These are phyloP conservation scores for Aspergillus diversus DNA, from an alignment of 495 filamentous ascomycete species.

Conservation along the genomic window DNA sequence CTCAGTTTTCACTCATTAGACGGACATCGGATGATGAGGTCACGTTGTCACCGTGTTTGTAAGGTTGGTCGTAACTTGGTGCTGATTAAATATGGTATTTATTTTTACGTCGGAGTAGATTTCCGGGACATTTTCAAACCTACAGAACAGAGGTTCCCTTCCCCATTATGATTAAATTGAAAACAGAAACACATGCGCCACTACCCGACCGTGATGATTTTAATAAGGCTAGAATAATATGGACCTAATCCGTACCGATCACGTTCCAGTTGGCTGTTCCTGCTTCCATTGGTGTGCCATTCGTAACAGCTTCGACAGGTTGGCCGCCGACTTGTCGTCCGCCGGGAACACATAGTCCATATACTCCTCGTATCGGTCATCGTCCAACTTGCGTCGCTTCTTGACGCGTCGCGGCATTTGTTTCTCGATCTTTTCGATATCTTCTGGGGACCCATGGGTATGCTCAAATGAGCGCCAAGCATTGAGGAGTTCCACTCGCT, in stretches of 20 bases:
- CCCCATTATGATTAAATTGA: too few relatives aligned
- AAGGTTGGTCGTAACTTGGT: too few relatives aligned
- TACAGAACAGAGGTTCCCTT: too few relatives aligned
- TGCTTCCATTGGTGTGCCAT: constrained; percentile 92
- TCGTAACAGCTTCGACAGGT: constrained; percentile 79
- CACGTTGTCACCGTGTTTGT: too few relatives aligned
- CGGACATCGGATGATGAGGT: too few relatives aligned
- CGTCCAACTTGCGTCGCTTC: constrained; percentile 91
- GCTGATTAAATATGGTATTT: too few relatives aligned
- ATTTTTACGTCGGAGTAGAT: too few relatives aligned
- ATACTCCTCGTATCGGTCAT: constrained; percentile 96
- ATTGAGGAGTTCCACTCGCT: constrained; percentile 83
- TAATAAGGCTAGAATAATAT: too few relatives aligned
- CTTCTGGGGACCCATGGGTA: constrained; percentile 75
- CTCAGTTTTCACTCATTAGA: neutral
- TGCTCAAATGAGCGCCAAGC: constrained; percentile 91
- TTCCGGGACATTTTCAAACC: too few relatives aligned
- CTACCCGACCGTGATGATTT: too few relatives aligned
- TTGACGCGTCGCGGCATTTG: constrained; percentile 95
- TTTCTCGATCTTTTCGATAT: constrained; percentile 81
- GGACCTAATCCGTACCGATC: neutral
- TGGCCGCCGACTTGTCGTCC: constrained; percentile 86
- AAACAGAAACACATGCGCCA: too few relatives aligned
- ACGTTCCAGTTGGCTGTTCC: constrained; percentile 37
- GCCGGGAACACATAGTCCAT: constrained; percentile 97